Percentiles rank a stretch among this genome's conserved stretches.
Conservation (phyloP, 345 rosid species). For the Hibiscus trionum region DNA sequence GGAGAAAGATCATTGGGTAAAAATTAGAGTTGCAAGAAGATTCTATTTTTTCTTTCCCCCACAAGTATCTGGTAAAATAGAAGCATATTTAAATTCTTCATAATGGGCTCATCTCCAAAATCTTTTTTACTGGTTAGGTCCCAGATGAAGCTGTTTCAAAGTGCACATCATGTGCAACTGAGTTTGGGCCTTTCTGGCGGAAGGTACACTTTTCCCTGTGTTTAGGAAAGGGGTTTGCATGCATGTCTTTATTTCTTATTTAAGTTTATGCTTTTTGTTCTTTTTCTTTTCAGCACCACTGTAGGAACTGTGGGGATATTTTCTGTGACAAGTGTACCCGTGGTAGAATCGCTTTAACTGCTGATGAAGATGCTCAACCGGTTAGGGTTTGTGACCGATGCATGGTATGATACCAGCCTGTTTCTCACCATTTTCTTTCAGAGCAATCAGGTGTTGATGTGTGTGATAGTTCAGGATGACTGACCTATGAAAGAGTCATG, state of each 20-base stretch:
- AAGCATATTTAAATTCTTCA: neutral
- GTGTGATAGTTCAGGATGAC: neutral
- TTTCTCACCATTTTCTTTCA: neutral
- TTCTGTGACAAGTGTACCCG: conserved; percentile 96
- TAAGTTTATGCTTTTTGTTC: conserved; percentile 7
- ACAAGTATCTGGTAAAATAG: neutral
- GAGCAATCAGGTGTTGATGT: neutral
- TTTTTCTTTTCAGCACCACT: conserved; percentile 67
- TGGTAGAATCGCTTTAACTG: conserved; percentile 85
- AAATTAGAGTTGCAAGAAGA: neutral
- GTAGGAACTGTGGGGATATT: conserved; percentile 95
- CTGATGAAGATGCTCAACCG: conserved; percentile 84
- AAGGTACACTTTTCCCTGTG: conserved; percentile 38
- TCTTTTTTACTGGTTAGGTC: conserved; percentile 34
- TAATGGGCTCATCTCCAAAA: neutral
- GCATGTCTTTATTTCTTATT: conserved; percentile 5
- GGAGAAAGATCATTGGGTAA: conserved; percentile 95
- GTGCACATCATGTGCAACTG: conserved; percentile 67
- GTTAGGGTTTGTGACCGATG: conserved; percentile 96
- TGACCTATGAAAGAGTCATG: no score
- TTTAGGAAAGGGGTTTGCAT: neutral
- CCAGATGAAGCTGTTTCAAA: conserved; percentile 96
- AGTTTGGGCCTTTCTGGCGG: conserved; percentile 79
- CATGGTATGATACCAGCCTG: conserved; percentile 39
- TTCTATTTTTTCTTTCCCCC: neutral